phyloP scores from a whole-genome alignment of 371 early-diverging fungal genomes.

The Paraphysoderma sedebokerense region DNA sequence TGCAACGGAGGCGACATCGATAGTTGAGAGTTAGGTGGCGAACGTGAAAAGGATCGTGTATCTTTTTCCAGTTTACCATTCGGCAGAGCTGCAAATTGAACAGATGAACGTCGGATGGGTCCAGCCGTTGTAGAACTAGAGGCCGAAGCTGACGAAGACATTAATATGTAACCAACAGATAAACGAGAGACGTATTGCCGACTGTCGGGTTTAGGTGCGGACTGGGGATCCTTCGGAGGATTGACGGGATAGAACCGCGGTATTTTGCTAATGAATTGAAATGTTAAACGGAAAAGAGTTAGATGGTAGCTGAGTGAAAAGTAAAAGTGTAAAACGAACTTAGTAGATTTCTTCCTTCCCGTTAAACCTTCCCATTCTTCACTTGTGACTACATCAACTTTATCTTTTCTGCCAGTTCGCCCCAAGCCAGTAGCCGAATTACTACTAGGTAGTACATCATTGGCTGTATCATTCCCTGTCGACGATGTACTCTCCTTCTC shows the following conservation, averaged over 20 bases:
- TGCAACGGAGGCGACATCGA: slow-evolving; percentile 42
- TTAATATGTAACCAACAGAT: slow-evolving; percentile 1
- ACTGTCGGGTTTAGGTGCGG: slow-evolving; percentile 28
- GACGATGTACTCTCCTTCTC: background rate
- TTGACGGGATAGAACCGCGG: slow-evolving; percentile 46
- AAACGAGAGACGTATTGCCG: slow-evolving; percentile 52
- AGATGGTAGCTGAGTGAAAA: too few species aligned
- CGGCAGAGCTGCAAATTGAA: background rate
- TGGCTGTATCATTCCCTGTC: background rate
- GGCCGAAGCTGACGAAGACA: background rate
- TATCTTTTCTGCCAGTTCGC: too few species aligned
- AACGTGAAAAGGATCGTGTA: slow-evolving; percentile 6
- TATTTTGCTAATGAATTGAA: background rate
- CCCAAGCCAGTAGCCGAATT: too few species aligned
- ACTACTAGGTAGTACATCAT: too few species aligned
- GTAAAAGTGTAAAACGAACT: too few species aligned
- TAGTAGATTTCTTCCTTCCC: too few species aligned
- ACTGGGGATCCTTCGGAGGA: background rate
- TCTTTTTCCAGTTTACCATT: background rate
- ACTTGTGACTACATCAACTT: too few species aligned
- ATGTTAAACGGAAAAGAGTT: slow-evolving; percentile 2
- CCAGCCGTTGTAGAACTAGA: background rate
- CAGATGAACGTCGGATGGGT: background rate
- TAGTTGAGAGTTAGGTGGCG: slow-evolving; percentile 10
- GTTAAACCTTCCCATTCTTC: too few species aligned